A percentile compares a stretch with the other conserved stretches of the same genome.
Conservation (phyloP, 1,139 yeast species). For the Blastobotrys capitulatus region DNA sequence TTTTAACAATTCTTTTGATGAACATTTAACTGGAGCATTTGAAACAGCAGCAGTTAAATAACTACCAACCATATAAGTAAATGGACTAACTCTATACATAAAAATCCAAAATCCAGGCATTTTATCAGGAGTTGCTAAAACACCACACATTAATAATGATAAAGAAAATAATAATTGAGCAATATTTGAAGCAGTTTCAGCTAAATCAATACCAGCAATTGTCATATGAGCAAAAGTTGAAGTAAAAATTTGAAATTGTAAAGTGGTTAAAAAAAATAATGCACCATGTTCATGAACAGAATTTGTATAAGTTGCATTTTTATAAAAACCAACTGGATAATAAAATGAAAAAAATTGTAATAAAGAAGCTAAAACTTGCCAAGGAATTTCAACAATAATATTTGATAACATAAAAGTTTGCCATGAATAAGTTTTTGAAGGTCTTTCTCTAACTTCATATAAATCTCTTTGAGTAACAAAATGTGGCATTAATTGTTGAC, state of each 20-base stretch:
- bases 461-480: constrained; percentile 68
- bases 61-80: constrained; percentile 61
- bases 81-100: constrained; percentile 68
- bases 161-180: constrained; percentile 59
- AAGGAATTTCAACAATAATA: constrained; percentile 68
- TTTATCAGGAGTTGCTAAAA: constrained; percentile 51
- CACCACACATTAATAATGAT: constrained; percentile 79
- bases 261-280: constrained; percentile 53
- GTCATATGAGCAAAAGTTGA: constrained; percentile 62
- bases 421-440: constrained; percentile 65
- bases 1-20: constrained; percentile 43
- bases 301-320: constrained; percentile 41
- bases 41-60: constrained; percentile 50
- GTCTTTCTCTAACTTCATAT: constrained; percentile 85
- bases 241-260: constrained; percentile 53
- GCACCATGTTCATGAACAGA: constrained; percentile 57
- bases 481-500: constrained; percentile 71
- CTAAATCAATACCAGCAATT: constrained; percentile 56
- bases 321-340: constrained; percentile 62
- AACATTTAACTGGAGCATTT: constrained; percentile 50
- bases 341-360: constrained; percentile 69
- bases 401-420: constrained; percentile 55
- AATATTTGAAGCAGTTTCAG: constrained; percentile 68
- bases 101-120: constrained; percentile 64
- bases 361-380: constrained; percentile 63